Evolutionary conservation across 192 early-diverging fungal genomes (phyloP).

Genomic region (Mortierella hygrophila): DNA sequence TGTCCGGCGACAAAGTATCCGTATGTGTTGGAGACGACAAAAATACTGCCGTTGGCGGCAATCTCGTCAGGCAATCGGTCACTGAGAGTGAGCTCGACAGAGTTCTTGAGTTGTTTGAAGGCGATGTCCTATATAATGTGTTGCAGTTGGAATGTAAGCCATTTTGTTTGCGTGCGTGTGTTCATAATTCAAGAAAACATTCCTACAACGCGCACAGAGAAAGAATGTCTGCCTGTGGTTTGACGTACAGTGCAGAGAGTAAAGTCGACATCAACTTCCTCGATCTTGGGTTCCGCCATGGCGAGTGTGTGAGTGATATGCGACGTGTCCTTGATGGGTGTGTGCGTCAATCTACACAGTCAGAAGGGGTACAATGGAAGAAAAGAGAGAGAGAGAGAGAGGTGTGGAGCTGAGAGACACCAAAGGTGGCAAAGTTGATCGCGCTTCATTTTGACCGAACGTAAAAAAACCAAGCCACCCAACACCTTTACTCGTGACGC

Average conservation of each 20-base stretch:
- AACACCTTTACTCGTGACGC: background rate
- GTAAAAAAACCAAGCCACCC: background rate
- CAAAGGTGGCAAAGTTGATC: background rate
- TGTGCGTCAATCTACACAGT: background rate
- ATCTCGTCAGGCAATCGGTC: slow-evolving; percentile 47
- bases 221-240: background rate
- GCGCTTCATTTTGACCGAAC: background rate
- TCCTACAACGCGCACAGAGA: background rate
- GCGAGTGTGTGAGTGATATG: background rate
- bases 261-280: background rate
- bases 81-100: slow-evolving; percentile 14
- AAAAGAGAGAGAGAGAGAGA: background rate
- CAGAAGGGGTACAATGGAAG: background rate
- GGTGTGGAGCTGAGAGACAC: background rate
- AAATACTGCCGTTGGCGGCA: slow-evolving; percentile 62
- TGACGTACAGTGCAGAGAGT: background rate
- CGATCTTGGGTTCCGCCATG: background rate
- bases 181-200: too few species aligned
- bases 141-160: background rate
- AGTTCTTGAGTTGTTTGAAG: slow-evolving; percentile 29
- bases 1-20: slow-evolving; percentile 79
- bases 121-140: slow-evolving; percentile 21
- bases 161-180: background rate
- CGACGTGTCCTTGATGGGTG: background rate
- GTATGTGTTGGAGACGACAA: slow-evolving; percentile 73